phyloP scores from a whole-genome alignment of 352 stramenopile genomes.

The Pythium aquatile region DNA sequence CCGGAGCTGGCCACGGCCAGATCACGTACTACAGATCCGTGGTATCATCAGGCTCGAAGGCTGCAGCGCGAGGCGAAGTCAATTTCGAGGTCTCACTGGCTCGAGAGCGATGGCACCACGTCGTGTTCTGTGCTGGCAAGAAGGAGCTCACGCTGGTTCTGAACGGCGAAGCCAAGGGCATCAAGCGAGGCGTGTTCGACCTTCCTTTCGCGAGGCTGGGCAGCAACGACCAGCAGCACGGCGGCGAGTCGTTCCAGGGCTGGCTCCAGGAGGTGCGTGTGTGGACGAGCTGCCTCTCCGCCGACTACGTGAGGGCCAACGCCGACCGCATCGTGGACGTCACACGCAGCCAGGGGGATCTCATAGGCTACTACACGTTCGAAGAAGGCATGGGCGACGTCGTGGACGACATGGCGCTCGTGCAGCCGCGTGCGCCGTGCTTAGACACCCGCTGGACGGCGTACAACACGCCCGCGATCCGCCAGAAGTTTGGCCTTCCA shows the following conservation, averaged over 20 bases:
- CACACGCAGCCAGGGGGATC: background rate
- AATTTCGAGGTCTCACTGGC: slow-evolving; percentile 43
- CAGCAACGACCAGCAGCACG: slow-evolving; percentile 23
- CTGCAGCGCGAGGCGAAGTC: slow-evolving; percentile 37
- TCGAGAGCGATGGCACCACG: slow-evolving; percentile 57
- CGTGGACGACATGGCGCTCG: slow-evolving; percentile 70
- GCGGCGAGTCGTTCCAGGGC: slow-evolving; percentile 56
- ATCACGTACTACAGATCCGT: slow-evolving; percentile 41
- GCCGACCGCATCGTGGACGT: slow-evolving; percentile 44
- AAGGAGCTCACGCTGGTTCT: slow-evolving; percentile 54
- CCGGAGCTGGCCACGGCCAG: slow-evolving; percentile 29
- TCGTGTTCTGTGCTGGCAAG: slow-evolving; percentile 48
- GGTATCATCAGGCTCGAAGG: slow-evolving; percentile 1
- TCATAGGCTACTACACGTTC: slow-evolving; percentile 73
- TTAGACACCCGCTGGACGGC: slow-evolving; percentile 46
- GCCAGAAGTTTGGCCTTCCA: slow-evolving; percentile 47
- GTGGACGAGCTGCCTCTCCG: slow-evolving; percentile 45
- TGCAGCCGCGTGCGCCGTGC: slow-evolving; percentile 43
- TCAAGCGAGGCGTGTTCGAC: slow-evolving; percentile 52
- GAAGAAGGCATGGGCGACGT: slow-evolving; percentile 70
- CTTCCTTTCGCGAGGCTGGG: slow-evolving; percentile 54
- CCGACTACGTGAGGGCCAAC: slow-evolving; percentile 37
- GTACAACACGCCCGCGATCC: slow-evolving; percentile 45
- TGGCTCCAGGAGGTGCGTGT: slow-evolving; percentile 67
- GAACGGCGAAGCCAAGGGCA: slow-evolving; percentile 38